Evolutionary conservation across 1,139 yeast species (phyloP).

Genomic region (Blastobotrys malaysiensis): DNA sequence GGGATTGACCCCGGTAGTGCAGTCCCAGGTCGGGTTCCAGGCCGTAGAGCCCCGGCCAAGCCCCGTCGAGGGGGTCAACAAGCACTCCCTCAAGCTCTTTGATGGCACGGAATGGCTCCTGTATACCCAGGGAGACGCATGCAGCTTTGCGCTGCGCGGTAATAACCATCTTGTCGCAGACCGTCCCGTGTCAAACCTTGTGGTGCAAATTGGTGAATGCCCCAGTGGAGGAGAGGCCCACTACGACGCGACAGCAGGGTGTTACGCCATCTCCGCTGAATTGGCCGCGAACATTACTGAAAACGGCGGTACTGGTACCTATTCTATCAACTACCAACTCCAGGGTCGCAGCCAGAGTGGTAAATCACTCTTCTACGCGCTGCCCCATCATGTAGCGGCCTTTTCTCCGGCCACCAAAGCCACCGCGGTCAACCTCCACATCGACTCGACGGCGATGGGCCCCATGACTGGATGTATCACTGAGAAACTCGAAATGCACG

Average conservation of each 20-base stretch:
- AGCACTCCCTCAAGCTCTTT: slow-evolving; percentile 40
- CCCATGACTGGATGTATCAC: slow-evolving; percentile 50
- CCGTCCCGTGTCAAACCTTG: slow-evolving; percentile 42
- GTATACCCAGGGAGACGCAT: slow-evolving; percentile 42
- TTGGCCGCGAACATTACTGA: slow-evolving; percentile 36
- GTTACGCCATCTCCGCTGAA: slow-evolving; percentile 43
- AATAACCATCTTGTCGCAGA: slow-evolving; percentile 37
- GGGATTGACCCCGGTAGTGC: slow-evolving; percentile 54
- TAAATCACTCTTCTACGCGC: slow-evolving; percentile 54
- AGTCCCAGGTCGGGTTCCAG: slow-evolving; percentile 54
- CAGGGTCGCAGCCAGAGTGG: slow-evolving; percentile 52
- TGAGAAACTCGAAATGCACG: slow-evolving; percentile 51
- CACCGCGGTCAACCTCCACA: slow-evolving; percentile 39
- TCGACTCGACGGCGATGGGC: slow-evolving; percentile 65
- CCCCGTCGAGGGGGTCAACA: slow-evolving; percentile 34
- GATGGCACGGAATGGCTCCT: slow-evolving; percentile 53
- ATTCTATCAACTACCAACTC: slow-evolving; percentile 47
- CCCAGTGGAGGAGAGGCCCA: slow-evolving; percentile 37
- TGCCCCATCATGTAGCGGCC: slow-evolving; percentile 66
- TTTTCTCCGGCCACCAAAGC: slow-evolving; percentile 27
- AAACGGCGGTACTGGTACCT: slow-evolving; percentile 41
- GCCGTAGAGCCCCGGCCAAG: slow-evolving; percentile 2
- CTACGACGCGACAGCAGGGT: slow-evolving; percentile 57
- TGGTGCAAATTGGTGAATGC: slow-evolving; percentile 54
- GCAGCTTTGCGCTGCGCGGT: slow-evolving; percentile 42